Conservation (phyloP, 345 rosid genomes). For the Heritiera fomes region DNA sequence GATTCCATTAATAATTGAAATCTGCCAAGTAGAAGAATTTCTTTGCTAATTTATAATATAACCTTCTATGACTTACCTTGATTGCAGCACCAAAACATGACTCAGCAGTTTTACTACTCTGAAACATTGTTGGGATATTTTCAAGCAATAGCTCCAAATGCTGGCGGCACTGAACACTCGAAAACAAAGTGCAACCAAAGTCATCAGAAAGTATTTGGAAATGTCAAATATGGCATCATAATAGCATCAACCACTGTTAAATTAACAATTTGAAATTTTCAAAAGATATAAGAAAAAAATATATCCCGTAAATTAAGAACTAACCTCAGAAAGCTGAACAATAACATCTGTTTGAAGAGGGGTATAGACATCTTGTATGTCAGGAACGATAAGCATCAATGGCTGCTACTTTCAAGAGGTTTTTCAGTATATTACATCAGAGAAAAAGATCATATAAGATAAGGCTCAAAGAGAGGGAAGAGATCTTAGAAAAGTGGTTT, state of each 20-base stretch:
- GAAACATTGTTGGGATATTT: slow-evolving; percentile 93
- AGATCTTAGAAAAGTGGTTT: too few species aligned
- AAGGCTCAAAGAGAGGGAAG: not conserved
- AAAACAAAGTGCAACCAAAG: slow-evolving; percentile 15
- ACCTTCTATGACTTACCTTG: slow-evolving; percentile 52
- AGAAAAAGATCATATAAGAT: slow-evolving; percentile 3
- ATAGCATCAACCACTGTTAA: slow-evolving; percentile 7
- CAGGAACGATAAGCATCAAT: slow-evolving; percentile 97
- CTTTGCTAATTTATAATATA: not conserved
- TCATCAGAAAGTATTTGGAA: slow-evolving; percentile 9
- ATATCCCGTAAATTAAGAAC: slow-evolving; percentile 23
- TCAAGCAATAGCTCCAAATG: slow-evolving; percentile 93
- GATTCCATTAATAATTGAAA: not conserved
- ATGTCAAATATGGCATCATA: slow-evolving; percentile 8
- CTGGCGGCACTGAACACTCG: slow-evolving; percentile 72
- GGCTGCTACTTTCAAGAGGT: slow-evolving; percentile 56
- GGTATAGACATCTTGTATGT: slow-evolving; percentile 94
- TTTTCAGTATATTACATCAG: slow-evolving; percentile 2
- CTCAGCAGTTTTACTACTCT: slow-evolving; percentile 79
- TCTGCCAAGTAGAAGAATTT: not conserved
- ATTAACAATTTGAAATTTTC: slow-evolving; percentile 6
- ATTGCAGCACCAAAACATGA: slow-evolving; percentile 98
- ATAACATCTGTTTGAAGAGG: slow-evolving; percentile 90
- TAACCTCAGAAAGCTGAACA: slow-evolving; percentile 91
- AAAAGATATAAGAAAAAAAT: slow-evolving; percentile 1